Conservation (phyloP, 2,329 filamentous ascomycete genomes). For the Meredithiella fracta region DNA sequence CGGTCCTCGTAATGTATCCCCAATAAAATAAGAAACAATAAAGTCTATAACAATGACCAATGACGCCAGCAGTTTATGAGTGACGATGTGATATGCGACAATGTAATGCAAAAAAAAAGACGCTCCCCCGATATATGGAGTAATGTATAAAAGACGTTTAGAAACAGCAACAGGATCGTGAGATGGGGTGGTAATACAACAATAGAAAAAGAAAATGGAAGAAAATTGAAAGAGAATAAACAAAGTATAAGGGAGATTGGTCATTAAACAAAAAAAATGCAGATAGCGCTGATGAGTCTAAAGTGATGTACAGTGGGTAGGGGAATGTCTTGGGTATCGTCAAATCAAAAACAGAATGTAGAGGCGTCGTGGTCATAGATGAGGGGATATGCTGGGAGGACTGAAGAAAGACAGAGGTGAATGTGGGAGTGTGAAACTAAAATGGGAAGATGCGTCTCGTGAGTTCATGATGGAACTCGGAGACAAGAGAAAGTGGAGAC, state of each 20-base stretch:
- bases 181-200: background rate
- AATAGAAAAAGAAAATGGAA: background rate
- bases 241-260: background rate
- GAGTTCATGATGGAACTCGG: background rate
- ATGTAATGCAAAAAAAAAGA: background rate
- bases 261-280: background rate
- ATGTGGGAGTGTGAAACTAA: background rate
- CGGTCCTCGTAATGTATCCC: constrained; percentile 7
- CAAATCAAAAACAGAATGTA: constrained; percentile 1
- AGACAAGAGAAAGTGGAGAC: background rate
- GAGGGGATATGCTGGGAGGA: background rate
- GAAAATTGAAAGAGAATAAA: too few relatives aligned
- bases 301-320: background rate
- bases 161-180: constrained; percentile 1
- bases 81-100: background rate
- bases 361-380: background rate
- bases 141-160: background rate
- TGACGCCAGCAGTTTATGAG: constrained; percentile 5
- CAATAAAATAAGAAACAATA: background rate
- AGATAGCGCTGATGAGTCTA: constrained; percentile 3
- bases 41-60: constrained; percentile 5
- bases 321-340: constrained; percentile 4
- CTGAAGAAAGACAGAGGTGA: background rate
- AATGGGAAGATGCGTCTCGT: background rate
- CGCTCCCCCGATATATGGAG: background rate